Evolutionary conservation across 306 rosid species (phyloP), one percentile per base, ranked within the genome.

Genomic region (Castanopsis chinensis): DNA sequence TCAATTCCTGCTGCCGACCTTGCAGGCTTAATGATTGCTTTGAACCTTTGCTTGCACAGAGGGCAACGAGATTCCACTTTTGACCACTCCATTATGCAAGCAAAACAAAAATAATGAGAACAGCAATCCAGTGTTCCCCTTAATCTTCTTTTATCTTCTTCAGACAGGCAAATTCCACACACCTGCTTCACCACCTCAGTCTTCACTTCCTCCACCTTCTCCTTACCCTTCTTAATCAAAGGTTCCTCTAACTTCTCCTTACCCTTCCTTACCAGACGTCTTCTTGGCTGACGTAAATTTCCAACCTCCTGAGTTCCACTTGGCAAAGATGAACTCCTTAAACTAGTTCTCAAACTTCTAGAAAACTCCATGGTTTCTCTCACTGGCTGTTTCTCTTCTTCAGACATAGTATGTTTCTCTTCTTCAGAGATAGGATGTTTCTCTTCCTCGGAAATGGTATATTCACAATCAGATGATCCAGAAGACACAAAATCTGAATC

Each of bases 31-130:
- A 88, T 88, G 70, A 96, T 96, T 63, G 92, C 89, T 79, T 60
- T 84, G 85, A 96, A 96, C 89, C 99, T 91, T 91, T 93, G 96
- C 91, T 96, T 96, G 87, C 99, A 96, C 89, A 96, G 78, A 49
- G 99, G 99, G 85, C 99, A 96, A 35, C 98, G 98, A 60, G 98
- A 88, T 78, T 96, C 99, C 81, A 96, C 99, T 88, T 93, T 96
- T 15, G 94, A 91, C 99, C 99, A 96, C 89, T 96, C 99, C 94
- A 92, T 88, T 77, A 96, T 93, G 85, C 99, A 96, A 64, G 90
- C 76, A 78, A 91, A 96, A 85, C 99, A 96, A 85, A 93, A 96
- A 76, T 81, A 96, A 86, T 96, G 99, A 64, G 94, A 85, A 87
- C 99, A 96, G 77, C 99, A 93, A 71, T 90, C 86, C 33, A 96